Percentiles rank a stretch among this genome's conserved stretches.
These are phyloP conservation scores for Hemileccinum rubropunctum DNA, from an alignment of 768 basidiomycete species.

Conservation along the genomic window DNA sequence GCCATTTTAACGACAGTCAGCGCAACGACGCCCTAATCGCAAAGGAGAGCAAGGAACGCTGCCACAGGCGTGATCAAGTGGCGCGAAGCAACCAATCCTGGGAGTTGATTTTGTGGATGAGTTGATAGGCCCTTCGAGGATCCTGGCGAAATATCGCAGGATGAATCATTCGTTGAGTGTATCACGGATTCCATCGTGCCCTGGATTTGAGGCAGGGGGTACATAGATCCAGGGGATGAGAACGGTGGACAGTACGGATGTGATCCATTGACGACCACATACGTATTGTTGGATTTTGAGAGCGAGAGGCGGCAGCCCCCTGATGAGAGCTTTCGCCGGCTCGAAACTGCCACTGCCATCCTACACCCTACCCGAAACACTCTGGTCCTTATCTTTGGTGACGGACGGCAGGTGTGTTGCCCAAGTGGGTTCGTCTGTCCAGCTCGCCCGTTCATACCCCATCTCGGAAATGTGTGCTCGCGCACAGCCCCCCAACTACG, in stretches of 20 bases:
- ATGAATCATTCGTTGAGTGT: not conserved
- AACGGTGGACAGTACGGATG: not conserved
- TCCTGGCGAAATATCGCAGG: not conserved
- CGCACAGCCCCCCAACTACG: too few species aligned
- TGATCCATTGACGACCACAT: not conserved
- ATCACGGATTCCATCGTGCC: not conserved
- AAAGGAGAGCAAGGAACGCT: not conserved
- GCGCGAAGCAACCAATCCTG: not conserved
- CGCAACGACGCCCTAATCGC: not conserved
- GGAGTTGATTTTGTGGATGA: not conserved
- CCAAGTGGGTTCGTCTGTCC: too few species aligned
- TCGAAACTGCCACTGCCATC: too few species aligned
- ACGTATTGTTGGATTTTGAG: not conserved
- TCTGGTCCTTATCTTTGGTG: too few species aligned
- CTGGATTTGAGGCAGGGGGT: constrained; percentile 1
- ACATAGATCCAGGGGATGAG: constrained; percentile 1
- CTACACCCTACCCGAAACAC: too few species aligned
- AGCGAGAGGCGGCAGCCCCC: too few species aligned
- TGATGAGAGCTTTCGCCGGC: too few species aligned
- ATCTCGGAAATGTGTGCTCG: too few species aligned
- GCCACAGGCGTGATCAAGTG: not conserved
- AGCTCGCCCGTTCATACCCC: too few species aligned
- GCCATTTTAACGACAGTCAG: not conserved
- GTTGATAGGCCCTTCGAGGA: not conserved
- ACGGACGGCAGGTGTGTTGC: too few species aligned